phyloP scores from a whole-genome alignment of 495 filamentous ascomycete genomes.

The Jackrogersella minutella region DNA sequence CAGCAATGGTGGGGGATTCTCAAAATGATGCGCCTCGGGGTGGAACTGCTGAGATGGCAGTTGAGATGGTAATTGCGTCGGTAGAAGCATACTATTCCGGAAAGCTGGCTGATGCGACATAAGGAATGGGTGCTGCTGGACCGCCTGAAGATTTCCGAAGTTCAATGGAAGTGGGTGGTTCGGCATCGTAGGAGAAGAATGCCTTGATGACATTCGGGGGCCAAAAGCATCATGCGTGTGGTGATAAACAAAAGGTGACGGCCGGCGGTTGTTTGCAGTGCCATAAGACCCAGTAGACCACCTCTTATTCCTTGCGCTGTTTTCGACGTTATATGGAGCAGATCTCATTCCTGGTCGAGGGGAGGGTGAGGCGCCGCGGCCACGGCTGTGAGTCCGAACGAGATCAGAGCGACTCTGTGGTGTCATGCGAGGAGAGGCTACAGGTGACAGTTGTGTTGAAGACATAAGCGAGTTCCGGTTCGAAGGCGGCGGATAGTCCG shows the following conservation, averaged over 20 bases:
- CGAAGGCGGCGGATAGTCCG: conserved; percentile 64
- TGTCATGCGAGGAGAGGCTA: conserved; percentile 67
- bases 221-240: conserved; percentile 60
- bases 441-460: conserved; percentile 65
- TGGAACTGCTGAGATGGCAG: conserved; percentile 58
- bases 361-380: conserved; percentile 69
- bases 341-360: conserved; percentile 69
- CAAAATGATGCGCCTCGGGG: conserved; percentile 57
- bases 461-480: conserved; percentile 67
- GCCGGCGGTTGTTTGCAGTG: conserved; percentile 58
- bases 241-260: conserved; percentile 64
- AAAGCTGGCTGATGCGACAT: conserved; percentile 56
- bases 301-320: conserved; percentile 66
- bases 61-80: conserved; percentile 51
- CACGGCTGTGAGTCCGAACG: conserved; percentile 65
- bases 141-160: conserved; percentile 61
- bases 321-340: conserved; percentile 69
- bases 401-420: conserved; percentile 63
- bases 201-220: conserved; percentile 56
- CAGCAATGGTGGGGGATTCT: conserved; percentile 61
- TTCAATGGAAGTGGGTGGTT: conserved; percentile 62
- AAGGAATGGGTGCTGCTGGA: conserved; percentile 61
- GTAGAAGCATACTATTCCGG: conserved; percentile 58
- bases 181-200: conserved; percentile 64
- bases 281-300: conserved; percentile 75